Percentiles rank a stretch among this genome's conserved stretches.
These are phyloP conservation scores for Pulveroboletus sp. DNA, from an alignment of 768 basidiomycete genomes.

Conservation along the genomic window DNA sequence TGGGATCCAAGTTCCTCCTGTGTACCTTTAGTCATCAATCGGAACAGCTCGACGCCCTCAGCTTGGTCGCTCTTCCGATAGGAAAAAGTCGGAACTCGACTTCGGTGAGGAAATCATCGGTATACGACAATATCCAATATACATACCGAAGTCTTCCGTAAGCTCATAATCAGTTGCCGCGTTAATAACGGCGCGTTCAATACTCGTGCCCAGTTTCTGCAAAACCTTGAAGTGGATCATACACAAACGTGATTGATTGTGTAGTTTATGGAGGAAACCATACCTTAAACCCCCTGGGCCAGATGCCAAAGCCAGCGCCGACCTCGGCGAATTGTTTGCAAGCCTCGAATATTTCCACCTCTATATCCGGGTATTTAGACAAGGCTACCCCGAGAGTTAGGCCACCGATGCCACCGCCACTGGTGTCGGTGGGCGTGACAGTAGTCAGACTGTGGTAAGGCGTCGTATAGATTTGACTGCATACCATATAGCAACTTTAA, in stretches of 20 bases:
- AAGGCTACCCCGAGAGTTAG: constrained; percentile 37
- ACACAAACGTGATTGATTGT: background rate
- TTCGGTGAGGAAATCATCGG: background rate
- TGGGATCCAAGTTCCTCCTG: background rate
- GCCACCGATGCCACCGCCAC: constrained; percentile 42
- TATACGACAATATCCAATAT: background rate
- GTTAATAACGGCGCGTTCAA: constrained; percentile 17
- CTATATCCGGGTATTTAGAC: constrained; percentile 45
- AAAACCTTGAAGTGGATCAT: constrained; percentile 19
- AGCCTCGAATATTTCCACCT: constrained; percentile 54
- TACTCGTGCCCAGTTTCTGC: constrained; percentile 15
- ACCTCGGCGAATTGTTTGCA: constrained; percentile 47
- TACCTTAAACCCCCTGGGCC: constrained; percentile 35
- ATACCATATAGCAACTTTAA: constrained; percentile 29
- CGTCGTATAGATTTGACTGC: background rate
- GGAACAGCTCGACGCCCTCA: constrained; percentile 49
- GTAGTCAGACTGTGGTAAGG: background rate
- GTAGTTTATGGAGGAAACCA: background rate
- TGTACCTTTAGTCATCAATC: constrained; percentile 57
- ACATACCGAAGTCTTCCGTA: constrained; percentile 24
- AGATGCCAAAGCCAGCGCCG: constrained; percentile 58
- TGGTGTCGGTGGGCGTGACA: constrained; percentile 9
- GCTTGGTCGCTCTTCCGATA: constrained; percentile 61
- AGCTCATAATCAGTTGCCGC: constrained; percentile 17
- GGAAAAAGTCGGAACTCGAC: constrained; percentile 46